phyloP scores from a whole-genome alignment of 2,329 filamentous ascomycete genomes.

The Fusarium pseudograminearum region DNA sequence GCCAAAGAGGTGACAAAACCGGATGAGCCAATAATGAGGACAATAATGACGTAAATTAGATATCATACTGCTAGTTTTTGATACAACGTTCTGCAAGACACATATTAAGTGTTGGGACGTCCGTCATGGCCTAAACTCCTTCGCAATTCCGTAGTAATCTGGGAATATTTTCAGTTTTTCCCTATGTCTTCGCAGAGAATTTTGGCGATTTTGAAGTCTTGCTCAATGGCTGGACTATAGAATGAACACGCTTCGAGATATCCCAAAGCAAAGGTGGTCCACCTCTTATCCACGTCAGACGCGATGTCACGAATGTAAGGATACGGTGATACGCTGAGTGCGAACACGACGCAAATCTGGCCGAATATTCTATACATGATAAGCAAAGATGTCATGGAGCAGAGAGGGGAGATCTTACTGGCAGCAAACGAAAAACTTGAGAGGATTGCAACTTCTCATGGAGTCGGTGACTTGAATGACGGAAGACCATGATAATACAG shows the following conservation, averaged over 20 bases:
- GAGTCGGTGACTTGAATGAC: conserved; percentile 27
- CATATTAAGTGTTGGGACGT: neutral
- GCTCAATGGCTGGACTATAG: conserved; percentile 23
- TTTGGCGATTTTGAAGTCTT: conserved; percentile 33
- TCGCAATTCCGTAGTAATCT: neutral
- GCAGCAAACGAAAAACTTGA: conserved; percentile 33
- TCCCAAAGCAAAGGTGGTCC: conserved; percentile 13
- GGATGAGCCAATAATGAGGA: neutral
- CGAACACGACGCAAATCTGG: conserved; percentile 32
- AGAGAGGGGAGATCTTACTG: neutral
- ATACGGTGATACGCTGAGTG: conserved; percentile 31
- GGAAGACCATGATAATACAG: conserved; percentile 18
- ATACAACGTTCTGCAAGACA: neutral
- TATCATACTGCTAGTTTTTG: neutral
- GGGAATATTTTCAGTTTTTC: conserved; percentile 6
- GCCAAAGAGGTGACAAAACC: neutral
- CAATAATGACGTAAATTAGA: conserved; percentile 1
- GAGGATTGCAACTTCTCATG: conserved; percentile 36
- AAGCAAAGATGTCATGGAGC: accelerated
- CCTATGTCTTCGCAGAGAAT: conserved; percentile 27
- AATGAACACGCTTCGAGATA: conserved; percentile 18
- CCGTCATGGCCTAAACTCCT: neutral
- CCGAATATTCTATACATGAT: conserved; percentile 15
- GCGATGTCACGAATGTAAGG: conserved; percentile 24
- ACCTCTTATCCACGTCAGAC: conserved; percentile 19